These are phyloP conservation scores for Pichia nanzhaoensis DNA, from an alignment of 805 yeast species.

Conservation along the genomic window DNA sequence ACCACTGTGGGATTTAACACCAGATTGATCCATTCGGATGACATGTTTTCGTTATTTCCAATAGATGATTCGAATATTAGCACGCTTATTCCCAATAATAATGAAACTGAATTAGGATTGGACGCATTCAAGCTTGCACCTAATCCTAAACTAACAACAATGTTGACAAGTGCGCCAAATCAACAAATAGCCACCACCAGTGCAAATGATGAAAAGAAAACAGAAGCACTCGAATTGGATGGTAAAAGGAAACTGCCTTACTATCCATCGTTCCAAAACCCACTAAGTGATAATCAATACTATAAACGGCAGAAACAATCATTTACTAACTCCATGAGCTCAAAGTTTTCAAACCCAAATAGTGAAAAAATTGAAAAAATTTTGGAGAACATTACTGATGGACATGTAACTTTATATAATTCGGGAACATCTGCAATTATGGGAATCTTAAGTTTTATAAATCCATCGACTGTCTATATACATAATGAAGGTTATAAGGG, in stretches of 20 bases:
- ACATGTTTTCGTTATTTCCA: constrained; percentile 19
- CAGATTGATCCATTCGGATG: constrained; percentile 32
- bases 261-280: constrained; percentile 24
- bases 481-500: constrained; percentile 47
- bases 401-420: constrained; percentile 40
- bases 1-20: constrained; percentile 31
- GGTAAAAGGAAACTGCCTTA: constrained; percentile 15
- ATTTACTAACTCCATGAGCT: constrained; percentile 30
- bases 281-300: constrained; percentile 16
- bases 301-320: constrained; percentile 15
- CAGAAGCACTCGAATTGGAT: neutral
- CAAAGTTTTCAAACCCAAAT: constrained; percentile 41
- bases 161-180: neutral
- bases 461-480: constrained; percentile 39
- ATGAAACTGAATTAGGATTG: too few species aligned
- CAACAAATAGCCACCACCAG: neutral
- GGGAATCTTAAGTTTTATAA: constrained; percentile 41
- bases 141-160: neutral
- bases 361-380: constrained; percentile 41
- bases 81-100: too few species aligned
- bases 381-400: constrained; percentile 39
- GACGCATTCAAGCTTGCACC: neutral
- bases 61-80: neutral
- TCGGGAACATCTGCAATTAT: constrained; percentile 47
- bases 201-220: neutral